Evolutionary conservation across 768 basidiomycete species (phyloP), one percentile per base, ranked within the genome.

Genomic region (Lenzites betulinus): DNA sequence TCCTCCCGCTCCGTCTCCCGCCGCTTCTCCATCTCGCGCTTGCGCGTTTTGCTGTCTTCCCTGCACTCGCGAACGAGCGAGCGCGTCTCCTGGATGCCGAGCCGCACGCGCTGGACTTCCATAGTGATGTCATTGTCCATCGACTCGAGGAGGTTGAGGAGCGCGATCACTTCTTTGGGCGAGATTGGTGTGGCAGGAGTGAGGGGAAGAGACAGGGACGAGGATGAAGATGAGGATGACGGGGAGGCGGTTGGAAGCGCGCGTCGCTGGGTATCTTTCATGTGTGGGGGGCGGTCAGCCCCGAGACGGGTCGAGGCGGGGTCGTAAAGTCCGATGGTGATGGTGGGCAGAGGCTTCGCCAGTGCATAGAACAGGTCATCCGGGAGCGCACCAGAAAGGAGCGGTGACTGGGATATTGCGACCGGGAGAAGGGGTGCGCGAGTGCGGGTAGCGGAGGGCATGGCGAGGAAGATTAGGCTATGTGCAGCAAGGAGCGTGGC

Each of bases 111-210:
- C 36, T 67, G 62, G 15, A 71, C 69, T 30, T 73, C 70, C 51
- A 42, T 44, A 4, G 59, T 62, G 26, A 77, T 64, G 56, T 78
- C 77, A 41, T 66, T 63, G 55, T 78, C 73, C 64, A 75, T 68
- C 23, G 54, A 30, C 47, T 76, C 74, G 13, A 80, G 69, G 30
- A 78, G 66, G 54, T 74, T 65, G 18, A 75, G 69, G 39, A 77
- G 58, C 8, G 67, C 53, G 50, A 72, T 66, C 51, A 75, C 70
- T 25, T 70, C 69, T 22, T 64, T 63, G 3, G 72, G 63, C 20
- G 71, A 64, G 35, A 71, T 64, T n/a, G 50, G n/a, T 13, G 54
- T 28, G 12, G 53, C 1, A 60, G 70, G 38, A 39, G 22, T 30
- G 36, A 54, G 8, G 18, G 60, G 38, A 25, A 51, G 46, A 22